These are phyloP conservation scores for Arachis monticola DNA, from an alignment of 331 rosid species.

Conservation along the genomic window DNA sequence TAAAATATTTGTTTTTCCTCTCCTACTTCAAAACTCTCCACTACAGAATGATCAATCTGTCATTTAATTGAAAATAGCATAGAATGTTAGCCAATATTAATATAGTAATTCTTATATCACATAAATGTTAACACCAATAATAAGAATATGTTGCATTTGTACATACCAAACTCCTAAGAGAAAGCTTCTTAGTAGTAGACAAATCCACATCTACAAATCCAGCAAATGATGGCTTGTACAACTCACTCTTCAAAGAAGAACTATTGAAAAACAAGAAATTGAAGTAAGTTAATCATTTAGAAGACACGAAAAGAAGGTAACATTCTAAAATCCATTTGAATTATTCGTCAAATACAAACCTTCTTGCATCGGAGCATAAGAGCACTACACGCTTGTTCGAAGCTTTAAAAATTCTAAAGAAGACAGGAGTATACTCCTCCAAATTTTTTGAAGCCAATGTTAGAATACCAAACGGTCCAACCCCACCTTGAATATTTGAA, in stretches of 20 bases:
- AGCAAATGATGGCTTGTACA: constrained; percentile 80
- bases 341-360: constrained; percentile 40
- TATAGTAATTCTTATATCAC: neutral
- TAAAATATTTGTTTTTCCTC: constrained; percentile 73
- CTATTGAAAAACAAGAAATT: constrained; percentile 35
- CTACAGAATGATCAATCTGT: constrained; percentile 91
- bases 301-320: neutral
- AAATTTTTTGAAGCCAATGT: constrained; percentile 71
- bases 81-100: neutral
- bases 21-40: constrained; percentile 79
- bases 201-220: constrained; percentile 76
- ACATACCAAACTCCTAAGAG: constrained; percentile 86
- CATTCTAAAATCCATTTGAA: neutral
- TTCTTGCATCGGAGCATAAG: constrained; percentile 78
- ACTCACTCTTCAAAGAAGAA: constrained; percentile 52
- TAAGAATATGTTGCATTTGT: neutral
- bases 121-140: neutral
- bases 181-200: constrained; percentile 52
- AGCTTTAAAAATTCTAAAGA: constrained; percentile 77
- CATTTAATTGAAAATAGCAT: neutral
- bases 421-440: constrained; percentile 86
- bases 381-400: constrained; percentile 62
- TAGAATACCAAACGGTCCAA: constrained; percentile 91
- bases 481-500: constrained; percentile 59
- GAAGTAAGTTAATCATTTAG: neutral